These are phyloP conservation scores for Fusarium nodosum DNA, from an alignment of 2,329 filamentous ascomycete genomes.

Conservation along the genomic window DNA sequence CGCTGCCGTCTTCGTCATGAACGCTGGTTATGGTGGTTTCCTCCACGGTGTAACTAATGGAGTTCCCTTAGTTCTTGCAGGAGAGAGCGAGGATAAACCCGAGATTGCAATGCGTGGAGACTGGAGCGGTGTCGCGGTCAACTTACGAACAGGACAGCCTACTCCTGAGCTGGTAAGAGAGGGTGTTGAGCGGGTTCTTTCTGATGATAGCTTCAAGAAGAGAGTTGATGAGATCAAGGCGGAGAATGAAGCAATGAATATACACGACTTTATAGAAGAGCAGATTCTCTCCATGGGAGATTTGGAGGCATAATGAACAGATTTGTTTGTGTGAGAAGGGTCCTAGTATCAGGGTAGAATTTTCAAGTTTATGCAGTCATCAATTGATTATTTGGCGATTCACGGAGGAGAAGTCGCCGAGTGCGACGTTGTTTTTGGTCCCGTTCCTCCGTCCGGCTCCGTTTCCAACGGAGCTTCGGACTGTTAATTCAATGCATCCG, in stretches of 20 bases:
- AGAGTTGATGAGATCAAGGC: constrained; percentile 50
- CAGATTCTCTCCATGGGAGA: constrained; percentile 37
- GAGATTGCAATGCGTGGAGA: constrained; percentile 59
- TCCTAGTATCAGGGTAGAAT: background rate
- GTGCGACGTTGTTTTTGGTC: background rate
- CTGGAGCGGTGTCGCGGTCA: constrained; percentile 61
- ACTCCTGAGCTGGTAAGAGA: constrained; percentile 47
- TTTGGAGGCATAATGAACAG: constrained; percentile 4
- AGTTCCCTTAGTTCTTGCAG: constrained; percentile 63
- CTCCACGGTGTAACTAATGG: constrained; percentile 60
- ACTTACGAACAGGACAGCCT: constrained; percentile 57
- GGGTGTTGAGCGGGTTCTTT: constrained; percentile 53
- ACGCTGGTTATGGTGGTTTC: constrained; percentile 64
- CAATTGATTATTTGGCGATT: background rate
- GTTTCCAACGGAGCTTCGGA: constrained; percentile 34
- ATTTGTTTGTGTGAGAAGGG: background rate
- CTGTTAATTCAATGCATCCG: constrained; percentile 27
- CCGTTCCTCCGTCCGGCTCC: constrained; percentile 31
- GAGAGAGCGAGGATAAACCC: constrained; percentile 58
- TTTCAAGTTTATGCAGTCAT: background rate
- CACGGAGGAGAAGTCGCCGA: constrained; percentile 18
- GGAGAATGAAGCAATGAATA: constrained; percentile 53
- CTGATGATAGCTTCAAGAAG: constrained; percentile 50
- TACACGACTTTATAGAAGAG: constrained; percentile 44
- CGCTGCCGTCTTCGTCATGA: constrained; percentile 61